These are phyloP conservation scores for Periconia digitata DNA, from an alignment of 2,329 filamentous ascomycete genomes.

Conservation along the genomic window DNA sequence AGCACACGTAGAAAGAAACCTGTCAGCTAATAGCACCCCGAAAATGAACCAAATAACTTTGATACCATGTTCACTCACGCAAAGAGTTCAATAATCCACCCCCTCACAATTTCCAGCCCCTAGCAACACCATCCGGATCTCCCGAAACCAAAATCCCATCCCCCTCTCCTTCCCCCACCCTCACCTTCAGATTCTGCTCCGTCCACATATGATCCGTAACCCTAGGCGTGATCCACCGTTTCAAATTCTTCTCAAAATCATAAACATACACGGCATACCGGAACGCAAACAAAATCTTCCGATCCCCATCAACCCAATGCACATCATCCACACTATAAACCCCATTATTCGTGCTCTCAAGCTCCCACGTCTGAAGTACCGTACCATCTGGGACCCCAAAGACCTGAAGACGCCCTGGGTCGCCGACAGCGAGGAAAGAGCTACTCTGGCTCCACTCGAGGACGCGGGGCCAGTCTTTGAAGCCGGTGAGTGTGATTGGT, in stretches of 20 bases:
- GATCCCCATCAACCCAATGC: slow-evolving; percentile 6
- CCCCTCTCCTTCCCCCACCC: not conserved
- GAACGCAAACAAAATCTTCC: slow-evolving; percentile 5
- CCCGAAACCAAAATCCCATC: slow-evolving; percentile 1
- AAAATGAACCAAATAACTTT: no score
- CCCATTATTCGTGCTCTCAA: not conserved
- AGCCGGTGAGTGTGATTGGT: slow-evolving; percentile 1
- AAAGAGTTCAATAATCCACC: no score
- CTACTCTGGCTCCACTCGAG: slow-evolving; percentile 10
- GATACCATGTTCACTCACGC: no score
- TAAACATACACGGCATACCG: slow-evolving; percentile 6
- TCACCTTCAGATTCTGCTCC: no score
- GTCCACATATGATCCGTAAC: slow-evolving; percentile 6
- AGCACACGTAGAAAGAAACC: no score
- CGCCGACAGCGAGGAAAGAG: slow-evolving; percentile 3
- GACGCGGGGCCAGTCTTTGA: slow-evolving; percentile 6
- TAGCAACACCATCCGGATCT: slow-evolving; percentile 7
- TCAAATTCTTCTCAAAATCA: slow-evolving; percentile 9
- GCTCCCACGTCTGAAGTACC: slow-evolving; percentile 9
- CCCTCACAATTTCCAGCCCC: slow-evolving; percentile 9
- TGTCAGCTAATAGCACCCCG: no score
- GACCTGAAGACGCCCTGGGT: slow-evolving; percentile 1
- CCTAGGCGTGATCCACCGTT: slow-evolving; percentile 1
- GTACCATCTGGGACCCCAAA: slow-evolving; percentile 1
- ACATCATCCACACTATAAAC: not conserved